Evolutionary conservation across 2,329 filamentous ascomycete species (phyloP), one percentile per base, ranked within the genome.

Genomic region (Xylaria sp.): DNA sequence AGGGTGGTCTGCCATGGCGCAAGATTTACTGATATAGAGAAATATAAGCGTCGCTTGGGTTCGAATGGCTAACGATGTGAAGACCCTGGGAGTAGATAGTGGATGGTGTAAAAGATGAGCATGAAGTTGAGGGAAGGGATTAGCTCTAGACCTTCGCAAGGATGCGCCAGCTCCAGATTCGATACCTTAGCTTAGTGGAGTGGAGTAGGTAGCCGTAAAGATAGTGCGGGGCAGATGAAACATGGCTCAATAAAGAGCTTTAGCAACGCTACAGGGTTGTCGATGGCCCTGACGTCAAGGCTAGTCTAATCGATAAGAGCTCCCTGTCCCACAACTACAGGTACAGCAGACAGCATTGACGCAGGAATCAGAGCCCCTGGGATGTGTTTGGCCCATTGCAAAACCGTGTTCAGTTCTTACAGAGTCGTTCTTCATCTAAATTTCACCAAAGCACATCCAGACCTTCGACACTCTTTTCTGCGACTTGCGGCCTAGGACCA

Each of bases 1-100:
- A 69, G 86, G 82, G 73, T 84, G 84, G 74, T 88, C 86, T 28
- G 85, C 79, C 87, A 88, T 88, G 58, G 34, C 78, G 48, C 20
- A 28, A 50, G 56, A 20, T 15, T 7, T 54, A n/a, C 9, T 39
- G 55, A 28, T 52, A 7, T 28, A 41, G 23, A 54, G 15, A 78
- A n/a, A 1, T 25, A 41, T 12, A 34, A 23, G 32, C 3, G 32
- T 54, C 46, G 61, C 52, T 32, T 62, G 20, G 15, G 6, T 15
- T 34, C 8, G 28, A 10, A 34, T 2, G 37, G 25, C 18, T 1
- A 46, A 39, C 46, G 8, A 41, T 39, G 23, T 25, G 37, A 6
- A 39, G 20, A n/a, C n/a, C 18, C 58, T 32, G 39, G 51, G 34
- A n/a, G 52, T 56, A 5, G 23, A 25, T 25, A 3, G 37, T 13